A percentile compares a stretch with the other conserved stretches of the same genome.
phyloP scores from a whole-genome alignment of 129 eudicot genomes.

The Helianthus annuus region DNA sequence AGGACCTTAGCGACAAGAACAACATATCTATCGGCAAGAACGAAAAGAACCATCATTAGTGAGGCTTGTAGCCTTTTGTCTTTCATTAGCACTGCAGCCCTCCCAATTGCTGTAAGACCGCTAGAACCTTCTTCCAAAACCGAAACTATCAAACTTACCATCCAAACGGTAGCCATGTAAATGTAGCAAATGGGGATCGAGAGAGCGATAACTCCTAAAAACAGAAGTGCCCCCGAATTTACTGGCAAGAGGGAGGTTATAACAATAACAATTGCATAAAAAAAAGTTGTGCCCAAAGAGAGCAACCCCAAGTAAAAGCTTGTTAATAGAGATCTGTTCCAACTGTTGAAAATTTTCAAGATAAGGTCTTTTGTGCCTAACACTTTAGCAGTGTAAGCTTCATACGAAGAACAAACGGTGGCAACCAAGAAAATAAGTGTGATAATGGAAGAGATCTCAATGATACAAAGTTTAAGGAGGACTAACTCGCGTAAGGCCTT shows the following conservation, averaged over 20 bases:
- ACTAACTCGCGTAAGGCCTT: constrained; percentile 4
- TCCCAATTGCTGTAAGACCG: constrained; percentile 29
- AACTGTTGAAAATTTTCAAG: constrained; percentile 16
- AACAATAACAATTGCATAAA: background rate
- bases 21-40: constrained; percentile 6
- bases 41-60: constrained; percentile 21
- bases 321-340: constrained; percentile 27
- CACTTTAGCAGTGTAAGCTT: constrained; percentile 31
- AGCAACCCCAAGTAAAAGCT: constrained; percentile 27
- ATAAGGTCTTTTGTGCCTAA: constrained; percentile 21
- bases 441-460: constrained; percentile 8
- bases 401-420: constrained; percentile 30
- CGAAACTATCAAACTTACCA: constrained; percentile 32
- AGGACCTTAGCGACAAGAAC: background rate
- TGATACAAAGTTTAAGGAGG: background rate
- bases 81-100: constrained; percentile 25
- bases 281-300: background rate
- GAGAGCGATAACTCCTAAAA: background rate
- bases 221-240: background rate
- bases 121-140: constrained; percentile 30
- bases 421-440: constrained; percentile 18
- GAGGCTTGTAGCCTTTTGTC: constrained; percentile 24
- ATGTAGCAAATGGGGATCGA: background rate
- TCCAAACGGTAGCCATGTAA: constrained; percentile 24
- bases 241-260: constrained; percentile 1